Conservation (phyloP, 805 yeast species). For the Blastobotrys robertii region DNA sequence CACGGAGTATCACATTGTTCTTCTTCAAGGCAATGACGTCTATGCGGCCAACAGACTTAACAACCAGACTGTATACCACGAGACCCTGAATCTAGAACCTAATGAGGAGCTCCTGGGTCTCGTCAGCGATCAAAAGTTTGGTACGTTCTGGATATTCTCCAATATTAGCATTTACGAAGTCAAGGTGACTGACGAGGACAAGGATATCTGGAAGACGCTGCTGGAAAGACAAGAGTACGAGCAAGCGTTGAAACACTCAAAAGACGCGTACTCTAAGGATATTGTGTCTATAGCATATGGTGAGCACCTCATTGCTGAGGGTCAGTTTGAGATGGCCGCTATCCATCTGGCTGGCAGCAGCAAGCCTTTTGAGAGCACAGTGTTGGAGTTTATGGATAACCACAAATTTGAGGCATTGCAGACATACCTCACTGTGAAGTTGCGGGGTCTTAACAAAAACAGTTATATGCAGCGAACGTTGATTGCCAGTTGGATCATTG, state of each 20-base stretch:
- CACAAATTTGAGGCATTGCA: constrained; percentile 36
- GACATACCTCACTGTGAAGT: constrained; percentile 36
- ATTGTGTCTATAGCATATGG: constrained; percentile 48
- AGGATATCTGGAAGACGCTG: constrained; percentile 64
- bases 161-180: constrained; percentile 57
- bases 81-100: constrained; percentile 28
- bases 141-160: constrained; percentile 74
- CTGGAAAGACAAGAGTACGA: constrained; percentile 47
- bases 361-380: constrained; percentile 59
- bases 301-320: constrained; percentile 31
- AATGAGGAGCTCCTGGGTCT: constrained; percentile 34
- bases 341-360: constrained; percentile 50
- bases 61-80: constrained; percentile 37
- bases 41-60: constrained; percentile 42
- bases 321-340: constrained; percentile 33
- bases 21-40: constrained; percentile 36
- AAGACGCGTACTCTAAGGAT: constrained; percentile 29
- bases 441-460: constrained; percentile 19
- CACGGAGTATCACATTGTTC: constrained; percentile 45
- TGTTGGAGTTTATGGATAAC: constrained; percentile 43
- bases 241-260: constrained; percentile 46
- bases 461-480: constrained; percentile 39
- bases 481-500: constrained; percentile 58
- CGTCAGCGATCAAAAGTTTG: constrained; percentile 37
- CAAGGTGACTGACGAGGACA: constrained; percentile 52